Conservation (phyloP, 2,329 filamentous ascomycete genomes). For the Thelonectria olida region DNA sequence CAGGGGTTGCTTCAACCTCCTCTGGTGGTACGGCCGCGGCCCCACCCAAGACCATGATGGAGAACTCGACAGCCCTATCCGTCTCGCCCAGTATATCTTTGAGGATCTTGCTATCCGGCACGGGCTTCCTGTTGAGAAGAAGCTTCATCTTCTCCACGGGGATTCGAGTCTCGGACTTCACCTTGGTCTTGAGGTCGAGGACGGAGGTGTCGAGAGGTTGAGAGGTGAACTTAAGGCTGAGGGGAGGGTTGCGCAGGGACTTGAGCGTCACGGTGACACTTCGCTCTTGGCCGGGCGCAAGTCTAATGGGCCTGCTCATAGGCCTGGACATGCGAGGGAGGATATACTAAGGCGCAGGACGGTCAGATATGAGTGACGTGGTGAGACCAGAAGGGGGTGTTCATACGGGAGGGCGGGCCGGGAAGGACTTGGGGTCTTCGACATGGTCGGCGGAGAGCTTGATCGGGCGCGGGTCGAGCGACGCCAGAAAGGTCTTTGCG, state of each 20-base stretch:
- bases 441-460: slow-evolving; percentile 92
- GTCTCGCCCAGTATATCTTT: slow-evolving; percentile 72
- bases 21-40: slow-evolving; percentile 56
- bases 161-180: slow-evolving; percentile 70
- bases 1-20: slow-evolving; percentile 45
- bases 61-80: slow-evolving; percentile 72
- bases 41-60: slow-evolving; percentile 88
- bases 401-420: slow-evolving; percentile 77
- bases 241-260: slow-evolving; percentile 78
- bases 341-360: slow-evolving; percentile 64
- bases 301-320: slow-evolving; percentile 59
- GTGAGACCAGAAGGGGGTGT: not conserved
- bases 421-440: slow-evolving; percentile 83
- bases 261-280: slow-evolving; percentile 71
- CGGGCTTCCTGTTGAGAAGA: slow-evolving; percentile 87
- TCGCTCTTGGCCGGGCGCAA: slow-evolving; percentile 62
- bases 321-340: slow-evolving; percentile 73
- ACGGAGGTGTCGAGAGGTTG: slow-evolving; percentile 76
- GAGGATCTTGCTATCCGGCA: slow-evolving; percentile 79
- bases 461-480: slow-evolving; percentile 79
- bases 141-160: slow-evolving; percentile 85
- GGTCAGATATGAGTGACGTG: slow-evolving; percentile 1
- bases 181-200: slow-evolving; percentile 78
- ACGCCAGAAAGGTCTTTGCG: slow-evolving; percentile 82
- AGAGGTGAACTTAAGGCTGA: slow-evolving; percentile 72